A percentile compares a stretch with the other conserved stretches of the same genome.
These are phyloP conservation scores for Leucocoprinus birnbaumii DNA, from an alignment of 768 basidiomycete species.

Conservation along the genomic window DNA sequence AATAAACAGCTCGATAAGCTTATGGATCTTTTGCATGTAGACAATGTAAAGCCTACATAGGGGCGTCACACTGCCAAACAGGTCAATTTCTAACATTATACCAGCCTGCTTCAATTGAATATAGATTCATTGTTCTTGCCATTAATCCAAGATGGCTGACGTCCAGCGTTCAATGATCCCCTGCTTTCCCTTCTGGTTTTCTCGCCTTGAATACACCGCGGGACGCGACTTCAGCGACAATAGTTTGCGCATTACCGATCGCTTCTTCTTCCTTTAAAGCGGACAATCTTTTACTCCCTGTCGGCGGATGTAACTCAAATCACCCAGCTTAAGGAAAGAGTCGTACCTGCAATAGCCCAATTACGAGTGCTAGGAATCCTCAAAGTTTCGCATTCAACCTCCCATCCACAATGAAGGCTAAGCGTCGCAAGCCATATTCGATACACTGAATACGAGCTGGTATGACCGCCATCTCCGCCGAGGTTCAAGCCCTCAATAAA, in stretches of 20 bases:
- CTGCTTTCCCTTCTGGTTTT: slow-evolving; percentile 66
- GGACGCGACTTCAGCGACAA: slow-evolving; percentile 52
- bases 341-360: slow-evolving; percentile 86
- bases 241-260: slow-evolving; percentile 41
- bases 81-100: background rate
- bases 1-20: slow-evolving; percentile 61
- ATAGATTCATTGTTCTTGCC: no score
- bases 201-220: slow-evolving; percentile 74
- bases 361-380: slow-evolving; percentile 93
- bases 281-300: slow-evolving; percentile 19
- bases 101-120: no score
- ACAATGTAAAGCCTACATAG: slow-evolving; percentile 14
- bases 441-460: slow-evolving; percentile 78
- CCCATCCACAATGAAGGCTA: slow-evolving; percentile 78
- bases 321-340: background rate
- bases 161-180: slow-evolving; percentile 23
- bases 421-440: slow-evolving; percentile 82
- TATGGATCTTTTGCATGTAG: slow-evolving; percentile 50
- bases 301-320: slow-evolving; percentile 14
- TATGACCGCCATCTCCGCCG: slow-evolving; percentile 56
- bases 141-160: no score
- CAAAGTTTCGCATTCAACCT: slow-evolving; percentile 80
- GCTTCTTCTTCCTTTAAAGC: slow-evolving; percentile 22
- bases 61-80: background rate
- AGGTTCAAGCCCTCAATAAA: slow-evolving; percentile 46